Conservation (phyloP, 192 early-diverging fungal species). For the Rhizoclosmatium sp. region DNA sequence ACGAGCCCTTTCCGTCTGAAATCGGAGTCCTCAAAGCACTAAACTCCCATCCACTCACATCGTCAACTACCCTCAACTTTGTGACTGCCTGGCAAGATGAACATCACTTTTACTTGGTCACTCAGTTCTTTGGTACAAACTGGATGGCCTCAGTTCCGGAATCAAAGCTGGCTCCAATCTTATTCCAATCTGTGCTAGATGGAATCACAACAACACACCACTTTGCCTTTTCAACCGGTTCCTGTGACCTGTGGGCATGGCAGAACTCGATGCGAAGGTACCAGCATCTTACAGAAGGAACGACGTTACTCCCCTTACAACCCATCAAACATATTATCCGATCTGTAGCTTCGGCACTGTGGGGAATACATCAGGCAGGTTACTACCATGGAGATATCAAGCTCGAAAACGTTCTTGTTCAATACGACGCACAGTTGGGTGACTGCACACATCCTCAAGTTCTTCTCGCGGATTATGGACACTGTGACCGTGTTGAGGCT, state of each 20-base stretch:
- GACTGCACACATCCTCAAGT: conserved; percentile 6
- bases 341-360: conserved; percentile 49
- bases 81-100: conserved; percentile 25
- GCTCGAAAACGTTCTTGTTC: conserved; percentile 80
- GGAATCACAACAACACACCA: not conserved
- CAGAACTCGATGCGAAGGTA: conserved; percentile 1
- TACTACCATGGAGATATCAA: conserved; percentile 76
- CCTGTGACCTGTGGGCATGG: conserved; percentile 31
- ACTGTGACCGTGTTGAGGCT: not conserved
- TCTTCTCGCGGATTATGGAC: conserved; percentile 31
- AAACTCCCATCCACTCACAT: not conserved
- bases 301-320: conserved; percentile 5
- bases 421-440: conserved; percentile 28
- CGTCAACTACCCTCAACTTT: conserved; percentile 10
- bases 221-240: conserved; percentile 14
- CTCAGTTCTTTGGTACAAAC: conserved; percentile 32
- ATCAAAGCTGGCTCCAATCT: conserved; percentile 1
- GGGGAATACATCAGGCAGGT: conserved; percentile 52
- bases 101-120: conserved; percentile 38
- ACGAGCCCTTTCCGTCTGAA: conserved; percentile 16
- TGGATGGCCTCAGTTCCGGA: conserved; percentile 5
- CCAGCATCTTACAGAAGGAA: not conserved
- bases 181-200: not conserved
- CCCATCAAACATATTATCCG: conserved; percentile 48
- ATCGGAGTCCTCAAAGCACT: conserved; percentile 13